phyloP scores from a whole-genome alignment of 192 early-diverging fungal genomes.

The Linnemannia elongata region DNA sequence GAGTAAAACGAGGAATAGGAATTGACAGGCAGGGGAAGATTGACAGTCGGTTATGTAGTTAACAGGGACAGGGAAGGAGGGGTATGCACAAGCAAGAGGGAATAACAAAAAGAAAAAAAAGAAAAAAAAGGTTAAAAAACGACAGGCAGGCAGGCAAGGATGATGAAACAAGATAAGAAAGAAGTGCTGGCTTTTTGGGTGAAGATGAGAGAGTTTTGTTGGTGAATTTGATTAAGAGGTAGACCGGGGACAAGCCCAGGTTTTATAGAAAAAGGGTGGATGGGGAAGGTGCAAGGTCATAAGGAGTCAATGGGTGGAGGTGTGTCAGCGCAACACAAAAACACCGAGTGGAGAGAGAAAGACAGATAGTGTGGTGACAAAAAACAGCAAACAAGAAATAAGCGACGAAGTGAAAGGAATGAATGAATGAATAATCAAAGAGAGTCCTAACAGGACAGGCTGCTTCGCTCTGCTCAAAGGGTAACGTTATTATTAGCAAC shows the following conservation, averaged over 20 bases:
- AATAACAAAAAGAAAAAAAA: background rate
- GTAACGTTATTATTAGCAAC: background rate
- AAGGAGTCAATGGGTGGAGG: background rate
- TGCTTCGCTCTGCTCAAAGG: background rate
- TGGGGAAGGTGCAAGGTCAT: background rate
- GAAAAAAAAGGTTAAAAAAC: background rate
- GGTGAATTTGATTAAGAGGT: background rate
- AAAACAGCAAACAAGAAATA: background rate
- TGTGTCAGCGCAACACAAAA: background rate
- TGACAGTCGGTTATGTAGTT: background rate
- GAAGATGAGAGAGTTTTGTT: background rate
- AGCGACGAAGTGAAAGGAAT: background rate
- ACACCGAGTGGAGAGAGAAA: background rate
- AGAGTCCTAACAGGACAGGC: background rate
- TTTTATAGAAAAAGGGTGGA: background rate
- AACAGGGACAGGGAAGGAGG: background rate
- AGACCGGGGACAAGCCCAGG: background rate
- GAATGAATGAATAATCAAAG: slow-evolving; percentile 4
- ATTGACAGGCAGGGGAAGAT: background rate
- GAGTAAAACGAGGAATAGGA: background rate
- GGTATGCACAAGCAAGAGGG: background rate
- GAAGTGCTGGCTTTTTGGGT: background rate
- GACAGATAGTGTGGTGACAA: background rate
- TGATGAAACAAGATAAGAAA: background rate
- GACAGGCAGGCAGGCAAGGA: background rate